A percentile compares a stretch with the other conserved stretches of the same genome.
These are phyloP conservation scores for Raphanus raphanistrum DNA, from an alignment of 345 rosid genomes.

Conservation along the genomic window DNA sequence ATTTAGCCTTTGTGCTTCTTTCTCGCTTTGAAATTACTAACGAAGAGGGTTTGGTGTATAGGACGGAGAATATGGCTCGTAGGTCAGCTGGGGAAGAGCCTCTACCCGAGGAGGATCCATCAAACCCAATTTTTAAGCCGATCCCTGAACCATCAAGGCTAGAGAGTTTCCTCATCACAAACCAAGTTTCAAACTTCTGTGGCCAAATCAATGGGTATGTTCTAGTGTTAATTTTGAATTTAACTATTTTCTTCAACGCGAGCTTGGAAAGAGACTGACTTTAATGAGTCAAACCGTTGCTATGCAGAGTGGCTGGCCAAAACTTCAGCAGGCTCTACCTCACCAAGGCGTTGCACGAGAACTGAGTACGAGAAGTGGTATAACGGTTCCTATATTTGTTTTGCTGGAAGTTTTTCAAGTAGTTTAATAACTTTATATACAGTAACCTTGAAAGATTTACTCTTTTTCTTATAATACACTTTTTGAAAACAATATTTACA, in stretches of 20 bases:
- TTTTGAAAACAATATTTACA: too few relatives aligned
- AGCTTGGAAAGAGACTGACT: neutral
- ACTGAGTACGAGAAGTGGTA: conserved; percentile 41
- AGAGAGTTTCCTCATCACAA: conserved; percentile 93
- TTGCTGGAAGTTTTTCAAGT: neutral
- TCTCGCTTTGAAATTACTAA: conserved; percentile 3
- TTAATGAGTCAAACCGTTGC: neutral
- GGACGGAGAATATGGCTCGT: conserved; percentile 88
- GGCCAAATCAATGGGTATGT: conserved; percentile 96
- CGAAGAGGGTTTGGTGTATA: conserved; percentile 35
- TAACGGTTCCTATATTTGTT: conserved; percentile 16
- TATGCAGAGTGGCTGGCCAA: conserved; percentile 91
- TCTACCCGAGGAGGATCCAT: conserved; percentile 94
- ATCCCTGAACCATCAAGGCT: conserved; percentile 90
- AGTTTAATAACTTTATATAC: neutral
- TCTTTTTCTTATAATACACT: too few relatives aligned
- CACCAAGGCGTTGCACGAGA: conserved; percentile 84
- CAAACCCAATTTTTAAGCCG: conserved; percentile 90
- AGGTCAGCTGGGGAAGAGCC: conserved; percentile 91
- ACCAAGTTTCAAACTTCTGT: conserved; percentile 90
- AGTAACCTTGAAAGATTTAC: too few relatives aligned
- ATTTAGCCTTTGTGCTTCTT: neutral
- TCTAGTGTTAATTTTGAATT: neutral
- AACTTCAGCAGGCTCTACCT: conserved; percentile 81
- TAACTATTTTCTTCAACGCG: neutral